Conservation (phyloP, 768 basidiomycete genomes). For the Lentinula guzmanii region DNA sequence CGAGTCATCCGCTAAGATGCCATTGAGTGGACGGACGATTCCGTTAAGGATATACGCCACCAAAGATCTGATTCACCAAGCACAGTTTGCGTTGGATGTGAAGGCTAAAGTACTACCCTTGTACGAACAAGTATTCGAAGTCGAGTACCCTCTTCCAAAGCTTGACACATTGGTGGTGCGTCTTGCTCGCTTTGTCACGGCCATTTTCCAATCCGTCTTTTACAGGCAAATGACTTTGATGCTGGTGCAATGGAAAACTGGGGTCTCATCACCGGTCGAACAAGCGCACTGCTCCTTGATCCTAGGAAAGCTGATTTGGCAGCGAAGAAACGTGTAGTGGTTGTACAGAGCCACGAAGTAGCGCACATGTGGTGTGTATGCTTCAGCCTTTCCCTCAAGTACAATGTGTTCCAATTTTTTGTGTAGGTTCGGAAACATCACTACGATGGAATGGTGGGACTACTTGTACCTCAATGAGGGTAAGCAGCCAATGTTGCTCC, state of each 20-base stretch:
- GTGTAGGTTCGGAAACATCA: conserved; percentile 60
- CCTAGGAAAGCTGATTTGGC: conserved; percentile 47
- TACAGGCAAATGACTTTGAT: conserved; percentile 57
- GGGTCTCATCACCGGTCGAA: conserved; percentile 69
- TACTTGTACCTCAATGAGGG: conserved; percentile 53
- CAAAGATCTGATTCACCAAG: conserved; percentile 53
- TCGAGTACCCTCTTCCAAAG: conserved; percentile 74
- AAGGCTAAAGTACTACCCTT: conserved; percentile 56
- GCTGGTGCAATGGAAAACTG: conserved; percentile 69
- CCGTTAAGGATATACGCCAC: conserved; percentile 68
- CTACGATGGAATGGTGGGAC: conserved; percentile 62
- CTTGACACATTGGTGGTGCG: conserved; percentile 63
- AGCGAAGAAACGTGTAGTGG: conserved; percentile 54
- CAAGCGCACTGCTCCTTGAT: conserved; percentile 59
- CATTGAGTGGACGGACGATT: conserved; percentile 48
- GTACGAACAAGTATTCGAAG: conserved; percentile 69
- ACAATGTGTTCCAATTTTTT: background rate
- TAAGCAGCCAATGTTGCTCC: conserved; percentile 14
- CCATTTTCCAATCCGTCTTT: background rate
- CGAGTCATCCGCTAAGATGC: conserved; percentile 55
- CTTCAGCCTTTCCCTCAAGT: background rate
- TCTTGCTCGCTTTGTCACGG: background rate
- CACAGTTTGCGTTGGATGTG: conserved; percentile 61
- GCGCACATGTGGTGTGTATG: conserved; percentile 44
- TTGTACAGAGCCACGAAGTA: conserved; percentile 58